phyloP scores from a whole-genome alignment of 345 rosid genomes.

The Arabidopsis suecica region DNA sequence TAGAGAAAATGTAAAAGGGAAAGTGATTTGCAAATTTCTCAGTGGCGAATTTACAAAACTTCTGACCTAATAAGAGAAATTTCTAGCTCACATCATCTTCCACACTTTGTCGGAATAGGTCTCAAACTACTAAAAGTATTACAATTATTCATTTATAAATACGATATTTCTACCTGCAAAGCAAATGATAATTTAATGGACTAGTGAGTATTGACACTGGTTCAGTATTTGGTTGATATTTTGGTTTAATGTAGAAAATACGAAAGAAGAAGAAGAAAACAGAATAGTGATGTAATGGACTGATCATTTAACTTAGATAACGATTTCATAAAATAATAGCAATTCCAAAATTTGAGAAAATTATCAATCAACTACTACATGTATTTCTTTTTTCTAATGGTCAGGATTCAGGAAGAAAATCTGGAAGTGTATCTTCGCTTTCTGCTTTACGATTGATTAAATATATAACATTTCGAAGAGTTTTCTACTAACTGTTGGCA shows the following conservation, averaged over 20 bases:
- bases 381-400: neutral
- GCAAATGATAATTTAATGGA: neutral
- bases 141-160: neutral
- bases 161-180: constrained; percentile 4
- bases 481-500: neutral
- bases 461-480: neutral
- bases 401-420: constrained; percentile 30
- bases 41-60: constrained; percentile 31
- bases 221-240: constrained; percentile 13
- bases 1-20: constrained; percentile 1
- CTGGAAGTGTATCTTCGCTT: constrained; percentile 32
- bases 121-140: constrained; percentile 34
- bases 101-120: constrained; percentile 36
- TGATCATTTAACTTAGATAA: neutral
- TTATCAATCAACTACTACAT: neutral
- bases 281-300: neutral
- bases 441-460: constrained; percentile 23
- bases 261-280: neutral
- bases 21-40: constrained; percentile 19
- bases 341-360: neutral
- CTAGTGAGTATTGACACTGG: neutral
- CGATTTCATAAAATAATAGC: neutral
- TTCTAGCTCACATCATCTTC: constrained; percentile 31
- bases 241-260: neutral
- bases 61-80: constrained; percentile 32